Conservation (phyloP, 2,329 filamentous ascomycete species). For the Hypomyces rosellus region DNA sequence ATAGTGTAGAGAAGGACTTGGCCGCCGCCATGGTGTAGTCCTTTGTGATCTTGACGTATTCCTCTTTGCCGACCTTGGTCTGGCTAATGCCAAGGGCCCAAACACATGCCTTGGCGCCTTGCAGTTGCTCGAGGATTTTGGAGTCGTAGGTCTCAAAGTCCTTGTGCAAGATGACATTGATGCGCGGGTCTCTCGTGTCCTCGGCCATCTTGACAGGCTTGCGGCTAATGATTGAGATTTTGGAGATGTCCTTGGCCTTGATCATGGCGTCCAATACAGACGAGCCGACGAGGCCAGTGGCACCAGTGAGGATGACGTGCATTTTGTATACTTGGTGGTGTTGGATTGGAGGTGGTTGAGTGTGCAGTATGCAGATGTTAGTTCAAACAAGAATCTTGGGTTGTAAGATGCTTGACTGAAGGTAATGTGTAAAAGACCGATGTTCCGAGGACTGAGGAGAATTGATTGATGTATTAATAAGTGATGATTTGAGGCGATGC, state of each 20-base stretch:
- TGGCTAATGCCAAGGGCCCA: slow-evolving; percentile 68
- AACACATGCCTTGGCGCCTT: slow-evolving; percentile 60
- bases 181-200: slow-evolving; percentile 48
- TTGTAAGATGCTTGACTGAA: too few species aligned
- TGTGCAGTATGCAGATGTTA: too few species aligned
- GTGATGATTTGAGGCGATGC: too few species aligned
- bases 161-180: slow-evolving; percentile 60
- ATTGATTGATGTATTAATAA: too few species aligned
- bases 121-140: slow-evolving; percentile 51
- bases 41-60: slow-evolving; percentile 63
- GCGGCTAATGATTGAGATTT: slow-evolving; percentile 62
- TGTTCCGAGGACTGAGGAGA: too few species aligned
- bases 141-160: slow-evolving; percentile 59
- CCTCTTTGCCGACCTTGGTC: slow-evolving; percentile 52
- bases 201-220: slow-evolving; percentile 58
- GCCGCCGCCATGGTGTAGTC: slow-evolving; percentile 60
- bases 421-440: too few species aligned
- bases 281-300: slow-evolving; percentile 60
- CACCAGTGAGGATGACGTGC: slow-evolving; percentile 63
- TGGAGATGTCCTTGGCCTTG: slow-evolving; percentile 45
- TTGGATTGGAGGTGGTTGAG: too few species aligned
- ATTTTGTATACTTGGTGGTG: slow-evolving; percentile 27
- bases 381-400: too few species aligned
- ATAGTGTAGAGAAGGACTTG: slow-evolving; percentile 47
- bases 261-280: slow-evolving; percentile 57